Percentiles rank a stretch among this genome's conserved stretches.
Conservation (phyloP, 2,329 filamentous ascomycete species). For the Scleromitrula shiraiana region DNA sequence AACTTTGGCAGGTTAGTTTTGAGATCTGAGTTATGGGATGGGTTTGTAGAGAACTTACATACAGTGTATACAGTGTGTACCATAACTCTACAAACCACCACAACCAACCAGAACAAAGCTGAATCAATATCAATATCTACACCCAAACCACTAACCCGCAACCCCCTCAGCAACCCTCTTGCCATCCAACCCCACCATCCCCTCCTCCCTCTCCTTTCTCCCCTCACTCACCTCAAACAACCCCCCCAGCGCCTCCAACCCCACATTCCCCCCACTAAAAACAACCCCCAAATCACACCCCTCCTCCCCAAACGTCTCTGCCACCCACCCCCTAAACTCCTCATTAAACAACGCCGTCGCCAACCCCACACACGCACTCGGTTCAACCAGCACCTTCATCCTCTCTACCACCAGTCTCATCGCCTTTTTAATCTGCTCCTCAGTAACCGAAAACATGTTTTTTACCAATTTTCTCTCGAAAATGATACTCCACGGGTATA, state of each 20-base stretch:
- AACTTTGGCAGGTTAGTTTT: too few relatives aligned
- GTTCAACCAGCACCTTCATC: constrained; percentile 87
- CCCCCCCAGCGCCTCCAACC: constrained; percentile 43
- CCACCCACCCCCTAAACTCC: constrained; percentile 66
- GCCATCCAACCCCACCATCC: constrained; percentile 13
- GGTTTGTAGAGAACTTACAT: too few relatives aligned
- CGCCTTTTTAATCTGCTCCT: constrained; percentile 72
- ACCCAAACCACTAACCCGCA: constrained; percentile 13
- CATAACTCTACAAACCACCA: too few relatives aligned
- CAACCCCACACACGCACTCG: constrained; percentile 74
- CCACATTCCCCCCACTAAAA: constrained; percentile 53
- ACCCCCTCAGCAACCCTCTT: constrained; percentile 19
- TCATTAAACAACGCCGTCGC: constrained; percentile 80
- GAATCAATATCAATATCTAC: too few relatives aligned
- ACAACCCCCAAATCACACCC: constrained; percentile 66
- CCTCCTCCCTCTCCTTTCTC: constrained; percentile 12
- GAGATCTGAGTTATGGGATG: too few relatives aligned
- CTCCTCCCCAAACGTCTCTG: constrained; percentile 58
- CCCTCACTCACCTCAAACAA: constrained; percentile 35
- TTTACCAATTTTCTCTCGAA: constrained; percentile 61
- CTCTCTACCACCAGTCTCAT: constrained; percentile 75
- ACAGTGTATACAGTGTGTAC: too few relatives aligned
- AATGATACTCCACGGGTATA: constrained; percentile 69
- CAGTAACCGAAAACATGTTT: constrained; percentile 65
- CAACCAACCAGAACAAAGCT: too few relatives aligned